Conservation (phyloP, 1,139 yeast species). For the Torulaspora globosa region DNA sequence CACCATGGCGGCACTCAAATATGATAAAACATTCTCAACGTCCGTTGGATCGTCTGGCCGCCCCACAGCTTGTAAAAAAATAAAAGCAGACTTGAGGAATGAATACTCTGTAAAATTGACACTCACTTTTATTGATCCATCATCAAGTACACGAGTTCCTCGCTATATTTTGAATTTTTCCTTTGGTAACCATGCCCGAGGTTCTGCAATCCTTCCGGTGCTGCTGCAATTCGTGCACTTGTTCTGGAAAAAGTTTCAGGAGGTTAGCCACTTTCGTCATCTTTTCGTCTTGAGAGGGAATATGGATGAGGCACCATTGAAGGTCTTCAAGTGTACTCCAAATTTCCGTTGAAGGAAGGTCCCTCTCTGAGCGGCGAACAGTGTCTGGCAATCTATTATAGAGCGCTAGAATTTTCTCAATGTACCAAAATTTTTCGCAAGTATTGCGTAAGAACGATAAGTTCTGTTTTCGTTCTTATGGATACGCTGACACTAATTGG, state of each 20-base stretch:
- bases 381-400: background rate
- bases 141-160: background rate
- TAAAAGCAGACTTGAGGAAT: background rate
- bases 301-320: background rate
- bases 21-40: background rate
- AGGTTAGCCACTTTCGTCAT: background rate
- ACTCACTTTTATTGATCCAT: conserved; percentile 4
- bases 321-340: background rate
- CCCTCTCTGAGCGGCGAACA: background rate
- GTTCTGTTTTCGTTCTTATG: background rate
- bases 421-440: conserved; percentile 3
- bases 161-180: conserved; percentile 1
- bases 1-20: background rate
- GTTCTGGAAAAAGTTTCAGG: background rate
- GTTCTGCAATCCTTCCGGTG: conserved; percentile 1
- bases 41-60: background rate
- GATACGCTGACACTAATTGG: conserved; percentile 1
- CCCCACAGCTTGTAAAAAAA: background rate
- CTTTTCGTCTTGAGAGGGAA: background rate
- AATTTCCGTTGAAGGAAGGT: background rate
- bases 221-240: background rate
- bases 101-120: conserved; percentile 1
- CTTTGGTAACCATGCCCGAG: conserved; percentile 2
- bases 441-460: background rate
- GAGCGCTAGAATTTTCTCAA: conserved; percentile 1